phyloP scores from a whole-genome alignment of 116 monocot genomes.

The Zostera marina region DNA sequence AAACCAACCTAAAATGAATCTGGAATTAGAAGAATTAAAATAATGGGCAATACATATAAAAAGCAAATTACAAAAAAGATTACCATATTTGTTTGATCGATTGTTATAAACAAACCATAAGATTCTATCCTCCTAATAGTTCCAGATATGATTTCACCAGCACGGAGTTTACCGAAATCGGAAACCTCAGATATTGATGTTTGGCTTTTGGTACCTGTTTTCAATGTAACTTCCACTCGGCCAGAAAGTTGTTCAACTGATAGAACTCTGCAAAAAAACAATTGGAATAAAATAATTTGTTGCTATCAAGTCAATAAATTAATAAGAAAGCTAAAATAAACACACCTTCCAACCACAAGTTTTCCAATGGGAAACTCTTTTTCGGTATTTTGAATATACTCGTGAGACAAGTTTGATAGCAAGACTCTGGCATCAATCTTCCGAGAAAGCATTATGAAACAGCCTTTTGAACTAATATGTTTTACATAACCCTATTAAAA shows the following conservation, averaged over 20 bases:
- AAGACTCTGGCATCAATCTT: constrained; percentile 66
- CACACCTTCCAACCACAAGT: constrained; percentile 59
- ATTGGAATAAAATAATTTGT: neutral
- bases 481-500: constrained; percentile 67
- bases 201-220: constrained; percentile 9
- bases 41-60: neutral
- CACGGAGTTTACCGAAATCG: constrained; percentile 32
- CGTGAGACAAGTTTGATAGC: constrained; percentile 73
- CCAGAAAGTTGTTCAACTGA: constrained; percentile 47
- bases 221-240: constrained; percentile 70
- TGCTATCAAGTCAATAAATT: neutral
- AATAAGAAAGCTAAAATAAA: neutral
- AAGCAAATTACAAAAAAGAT: neutral
- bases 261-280: constrained; percentile 37
- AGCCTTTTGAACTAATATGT: constrained; percentile 66
- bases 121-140: constrained; percentile 44
- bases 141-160: constrained; percentile 68
- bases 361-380: constrained; percentile 67
- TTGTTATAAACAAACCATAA: constrained; percentile 75
- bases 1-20: constrained; percentile 68
- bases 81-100: constrained; percentile 56
- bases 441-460: constrained; percentile 82
- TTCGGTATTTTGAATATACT: constrained; percentile 52
- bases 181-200: constrained; percentile 17
- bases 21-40: neutral